A percentile compares a stretch with the other conserved stretches of the same genome.
Evolutionary conservation across 2,329 filamentous ascomycete species (phyloP).

Genomic region (Epichloe uncinata): DNA sequence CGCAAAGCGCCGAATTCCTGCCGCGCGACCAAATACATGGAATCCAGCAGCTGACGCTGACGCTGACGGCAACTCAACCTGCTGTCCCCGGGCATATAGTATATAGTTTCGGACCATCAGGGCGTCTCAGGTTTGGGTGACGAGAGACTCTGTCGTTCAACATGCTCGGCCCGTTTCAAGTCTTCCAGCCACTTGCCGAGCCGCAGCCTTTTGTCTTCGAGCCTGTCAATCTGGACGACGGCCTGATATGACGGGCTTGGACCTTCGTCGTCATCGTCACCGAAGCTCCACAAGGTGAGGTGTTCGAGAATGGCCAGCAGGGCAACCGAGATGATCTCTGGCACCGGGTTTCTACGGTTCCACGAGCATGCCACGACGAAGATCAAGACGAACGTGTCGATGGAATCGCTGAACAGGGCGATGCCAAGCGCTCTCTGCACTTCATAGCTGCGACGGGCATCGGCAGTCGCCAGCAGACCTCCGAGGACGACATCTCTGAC

Average conservation of each 20-base stretch:
- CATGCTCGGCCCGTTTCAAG: slow-evolving; percentile 8
- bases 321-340: slow-evolving; percentile 17
- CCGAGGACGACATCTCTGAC: slow-evolving; percentile 19
- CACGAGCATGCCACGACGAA: slow-evolving; percentile 20
- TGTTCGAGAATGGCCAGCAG: slow-evolving; percentile 20
- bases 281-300: slow-evolving; percentile 20
- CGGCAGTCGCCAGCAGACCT: slow-evolving; percentile 16
- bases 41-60: background rate
- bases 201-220: slow-evolving; percentile 17
- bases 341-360: slow-evolving; percentile 16
- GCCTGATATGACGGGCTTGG: slow-evolving; percentile 6
- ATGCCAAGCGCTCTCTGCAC: slow-evolving; percentile 17
- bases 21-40: background rate
- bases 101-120: background rate
- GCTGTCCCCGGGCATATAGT: background rate
- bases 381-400: slow-evolving; percentile 21
- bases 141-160: background rate
- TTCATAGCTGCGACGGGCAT: slow-evolving; percentile 12
- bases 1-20: too few species aligned
- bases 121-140: background rate
- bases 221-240: slow-evolving; percentile 2
- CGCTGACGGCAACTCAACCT: background rate
- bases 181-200: slow-evolving; percentile 21
- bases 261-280: slow-evolving; percentile 13
- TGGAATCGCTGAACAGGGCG: slow-evolving; percentile 20